Conservation (phyloP, 2,329 filamentous ascomycete genomes). For the Diplodia corticola region DNA sequence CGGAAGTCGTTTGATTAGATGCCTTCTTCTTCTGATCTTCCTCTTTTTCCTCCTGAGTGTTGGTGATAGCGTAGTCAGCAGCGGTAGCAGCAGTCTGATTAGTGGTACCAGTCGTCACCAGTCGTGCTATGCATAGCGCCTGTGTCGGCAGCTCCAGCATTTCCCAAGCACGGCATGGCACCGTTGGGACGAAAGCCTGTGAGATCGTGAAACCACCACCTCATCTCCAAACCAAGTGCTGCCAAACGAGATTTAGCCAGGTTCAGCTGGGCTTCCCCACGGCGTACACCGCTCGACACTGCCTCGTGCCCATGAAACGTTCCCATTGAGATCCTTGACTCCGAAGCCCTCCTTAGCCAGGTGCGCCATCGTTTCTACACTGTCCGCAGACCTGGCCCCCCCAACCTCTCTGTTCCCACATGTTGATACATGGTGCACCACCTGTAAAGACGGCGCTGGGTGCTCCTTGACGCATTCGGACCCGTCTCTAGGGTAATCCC, state of each 20-base stretch:
- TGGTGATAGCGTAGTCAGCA: constrained; percentile 21
- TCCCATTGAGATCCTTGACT: not conserved
- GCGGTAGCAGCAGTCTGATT: not conserved
- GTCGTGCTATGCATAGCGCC: no score
- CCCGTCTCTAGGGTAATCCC: not conserved
- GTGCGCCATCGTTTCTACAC: not conserved
- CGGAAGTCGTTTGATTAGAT: not conserved
- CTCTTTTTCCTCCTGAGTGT: not conserved
- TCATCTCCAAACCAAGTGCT: not conserved
- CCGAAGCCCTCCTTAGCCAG: not conserved
- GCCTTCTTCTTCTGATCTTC: not conserved
- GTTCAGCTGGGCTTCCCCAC: not conserved
- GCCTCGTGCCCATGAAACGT: not conserved
- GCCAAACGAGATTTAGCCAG: not conserved
- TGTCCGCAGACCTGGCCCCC: not conserved
- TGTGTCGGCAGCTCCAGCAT: constrained; percentile 14
- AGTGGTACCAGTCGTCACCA: no score
- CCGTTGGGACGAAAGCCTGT: constrained; percentile 20
- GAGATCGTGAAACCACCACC: not conserved
- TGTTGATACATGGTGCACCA: not conserved
- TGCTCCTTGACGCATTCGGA: not conserved
- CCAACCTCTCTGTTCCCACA: not conserved
- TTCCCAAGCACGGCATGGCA: constrained; percentile 8
- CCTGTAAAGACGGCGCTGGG: not conserved
- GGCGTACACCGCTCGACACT: not conserved